Base-by-base conservation (phyloP, 305 asterid species). In the Fraxinus sp. region DNA sequence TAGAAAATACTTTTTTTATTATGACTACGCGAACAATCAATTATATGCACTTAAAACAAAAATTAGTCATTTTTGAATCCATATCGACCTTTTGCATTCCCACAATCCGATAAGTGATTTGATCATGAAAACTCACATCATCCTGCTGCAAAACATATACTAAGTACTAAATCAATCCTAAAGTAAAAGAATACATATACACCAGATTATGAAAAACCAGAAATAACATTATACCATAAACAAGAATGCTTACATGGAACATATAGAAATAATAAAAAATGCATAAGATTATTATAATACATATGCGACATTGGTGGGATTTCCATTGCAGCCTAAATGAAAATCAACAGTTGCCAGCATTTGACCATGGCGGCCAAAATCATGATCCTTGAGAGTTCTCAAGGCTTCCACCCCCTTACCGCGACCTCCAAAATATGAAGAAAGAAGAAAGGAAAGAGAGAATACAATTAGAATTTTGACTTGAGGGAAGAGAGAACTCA, bases 251-350 rank as follows among this genome's bases (percentile, higher is more conserved):
- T 52, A 78, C 82, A 81, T 14, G 33, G 22, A 81, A 75, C 74
- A 77, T 11, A 78, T 68, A 77, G 5, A 78, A 3, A 84, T 0
- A 74, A 62, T 7, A 85, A 80, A 14, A 26, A 77, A 20, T 11
- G 36, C n/a, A 18, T 24, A 14, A 32, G 32, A 7, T 8, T 72
- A 28, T 2, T 37, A 37, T 37, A 55, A 82, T 74, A 86, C 94
- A 80, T 90, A 96, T 98, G 98, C 97, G 7, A 97, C 86, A 74
- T 82, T 88, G 24, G 95, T 90, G 79, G 97, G 98, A 16, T 91
- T 88, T n/a, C 98, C 98, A 80, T 93, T 90, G 26, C 99, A 97
- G 80, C 98, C 97, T 39, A 96, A 80, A 79, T 87, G 91, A 78
- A 96, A 77, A 81, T 96, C 99, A 78, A 91, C 35, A 74, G 98